phyloP scores from a whole-genome alignment of 257 asterid species.

The Henckelia pumila region DNA sequence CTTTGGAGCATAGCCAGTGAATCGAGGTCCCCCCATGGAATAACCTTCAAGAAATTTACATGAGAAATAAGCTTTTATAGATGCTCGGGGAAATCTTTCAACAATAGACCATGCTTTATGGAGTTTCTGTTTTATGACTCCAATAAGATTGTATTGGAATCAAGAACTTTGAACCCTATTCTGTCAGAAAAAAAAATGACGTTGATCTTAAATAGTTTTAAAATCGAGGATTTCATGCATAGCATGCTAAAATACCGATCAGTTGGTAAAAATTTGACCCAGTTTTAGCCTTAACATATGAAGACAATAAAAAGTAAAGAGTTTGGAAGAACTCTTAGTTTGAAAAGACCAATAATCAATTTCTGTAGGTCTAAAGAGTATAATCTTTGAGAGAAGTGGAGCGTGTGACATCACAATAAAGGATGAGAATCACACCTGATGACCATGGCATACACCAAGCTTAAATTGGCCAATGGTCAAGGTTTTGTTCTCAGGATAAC shows the following conservation, averaged over 20 bases:
- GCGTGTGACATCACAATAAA: slow-evolving; percentile 14
- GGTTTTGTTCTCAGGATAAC: slow-evolving; percentile 89
- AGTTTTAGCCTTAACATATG: neutral
- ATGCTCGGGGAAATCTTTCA: neutral
- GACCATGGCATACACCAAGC: slow-evolving; percentile 97
- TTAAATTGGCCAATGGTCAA: slow-evolving; percentile 90
- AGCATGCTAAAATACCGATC: neutral
- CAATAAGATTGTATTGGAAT: neutral
- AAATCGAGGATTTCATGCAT: neutral
- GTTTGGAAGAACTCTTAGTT: neutral
- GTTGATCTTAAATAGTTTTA: neutral
- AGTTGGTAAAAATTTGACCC: neutral
- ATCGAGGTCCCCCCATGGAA: slow-evolving; percentile 98
- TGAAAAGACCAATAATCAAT: neutral
- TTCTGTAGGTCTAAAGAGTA: neutral
- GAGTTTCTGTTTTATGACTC: neutral
- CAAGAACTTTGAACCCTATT: neutral
- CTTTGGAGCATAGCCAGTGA: slow-evolving; percentile 96
- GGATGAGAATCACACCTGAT: slow-evolving; percentile 55
- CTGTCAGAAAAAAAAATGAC: neutral
- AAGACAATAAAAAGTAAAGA: neutral
- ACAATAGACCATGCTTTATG: neutral
- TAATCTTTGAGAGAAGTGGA: neutral
- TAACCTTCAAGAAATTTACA: slow-evolving; percentile 46
- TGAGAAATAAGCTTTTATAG: slow-evolving; percentile 9